Evolutionary conservation across 108 stramenopile species (phyloP).

Genomic region (Conticribra weissflogii): DNA sequence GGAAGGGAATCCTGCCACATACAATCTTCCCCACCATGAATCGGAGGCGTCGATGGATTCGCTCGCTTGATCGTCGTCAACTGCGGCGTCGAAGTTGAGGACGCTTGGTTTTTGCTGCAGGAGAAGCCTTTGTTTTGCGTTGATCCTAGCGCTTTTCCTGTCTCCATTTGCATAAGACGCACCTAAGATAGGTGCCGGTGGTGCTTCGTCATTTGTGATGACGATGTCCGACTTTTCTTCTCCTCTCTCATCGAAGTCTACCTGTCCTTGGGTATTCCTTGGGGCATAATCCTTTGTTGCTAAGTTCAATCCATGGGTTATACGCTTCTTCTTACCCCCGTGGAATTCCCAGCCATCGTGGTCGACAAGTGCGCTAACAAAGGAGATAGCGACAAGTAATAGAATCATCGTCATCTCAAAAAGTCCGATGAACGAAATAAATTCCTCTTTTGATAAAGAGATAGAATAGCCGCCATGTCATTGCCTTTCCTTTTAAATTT

Average conservation of each 20-base stretch:
- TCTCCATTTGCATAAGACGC: not conserved
- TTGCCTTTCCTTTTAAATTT: too few relatives aligned
- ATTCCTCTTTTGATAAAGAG: too few relatives aligned
- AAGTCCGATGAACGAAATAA: too few relatives aligned
- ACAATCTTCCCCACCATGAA: slow-evolving; percentile 49
- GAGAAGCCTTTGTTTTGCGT: not conserved
- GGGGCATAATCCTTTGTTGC: slow-evolving; percentile 16
- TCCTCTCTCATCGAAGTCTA: not conserved
- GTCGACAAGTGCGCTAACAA: slow-evolving; percentile 8
- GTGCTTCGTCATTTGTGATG: slow-evolving; percentile 24
- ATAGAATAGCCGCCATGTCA: too few relatives aligned
- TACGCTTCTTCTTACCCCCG: slow-evolving; percentile 9
- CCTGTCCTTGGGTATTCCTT: not conserved
- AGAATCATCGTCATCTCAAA: too few relatives aligned
- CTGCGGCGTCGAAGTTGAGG: slow-evolving; percentile 23
- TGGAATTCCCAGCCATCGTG: slow-evolving; percentile 28
- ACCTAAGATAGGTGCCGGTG: slow-evolving; percentile 4
- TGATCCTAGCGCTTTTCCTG: not conserved
- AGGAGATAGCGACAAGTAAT: too few relatives aligned
- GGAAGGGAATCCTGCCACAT: slow-evolving; percentile 38
- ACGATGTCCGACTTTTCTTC: not conserved
- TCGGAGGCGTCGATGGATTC: not conserved
- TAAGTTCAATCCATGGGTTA: slow-evolving; percentile 13
- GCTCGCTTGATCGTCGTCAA: not conserved
- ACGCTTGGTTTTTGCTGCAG: slow-evolving; percentile 21